phyloP scores from a whole-genome alignment of 306 rosid species.

The Fragaria vesca region DNA sequence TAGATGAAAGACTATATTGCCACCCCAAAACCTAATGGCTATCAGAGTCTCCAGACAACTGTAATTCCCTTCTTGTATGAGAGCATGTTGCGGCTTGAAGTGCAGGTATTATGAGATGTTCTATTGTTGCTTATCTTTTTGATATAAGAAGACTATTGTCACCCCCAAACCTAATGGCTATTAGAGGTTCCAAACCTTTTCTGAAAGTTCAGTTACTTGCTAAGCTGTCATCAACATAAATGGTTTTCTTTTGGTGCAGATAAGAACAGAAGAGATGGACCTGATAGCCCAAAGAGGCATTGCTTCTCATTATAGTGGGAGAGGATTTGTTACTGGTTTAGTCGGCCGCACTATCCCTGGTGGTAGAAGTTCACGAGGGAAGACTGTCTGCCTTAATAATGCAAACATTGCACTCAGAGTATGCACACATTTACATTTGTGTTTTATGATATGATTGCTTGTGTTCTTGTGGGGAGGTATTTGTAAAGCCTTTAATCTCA shows the following conservation, averaged over 20 bases:
- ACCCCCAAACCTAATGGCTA: conserved; percentile 97
- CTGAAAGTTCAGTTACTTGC: not conserved
- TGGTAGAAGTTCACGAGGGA: conserved; percentile 77
- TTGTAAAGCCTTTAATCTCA: conserved; percentile 16
- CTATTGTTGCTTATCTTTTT: conserved; percentile 21
- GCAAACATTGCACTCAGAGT: conserved; percentile 99
- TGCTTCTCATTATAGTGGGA: conserved; percentile 97
- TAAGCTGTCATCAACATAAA: conserved; percentile 5
- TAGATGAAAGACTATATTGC: conserved; percentile 97
- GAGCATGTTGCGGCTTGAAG: conserved; percentile 92
- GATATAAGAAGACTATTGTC: conserved; percentile 86
- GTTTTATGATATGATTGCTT: conserved; percentile 18
- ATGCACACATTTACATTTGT: conserved; percentile 29
- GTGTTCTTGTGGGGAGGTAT: conserved; percentile 32
- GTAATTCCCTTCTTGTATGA: conserved; percentile 95
- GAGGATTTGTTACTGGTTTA: conserved; percentile 58
- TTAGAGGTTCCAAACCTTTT: conserved; percentile 47
- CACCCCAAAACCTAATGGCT: conserved; percentile 97
- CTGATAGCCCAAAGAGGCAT: conserved; percentile 98
- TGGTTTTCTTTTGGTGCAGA: conserved; percentile 47
- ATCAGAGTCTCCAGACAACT: conserved; percentile 94
- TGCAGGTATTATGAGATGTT: conserved; percentile 62
- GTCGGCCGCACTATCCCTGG: conserved; percentile 64
- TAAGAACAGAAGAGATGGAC: conserved; percentile 97
- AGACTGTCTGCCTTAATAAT: conserved; percentile 80